Conservation (phyloP, 2,329 filamentous ascomycete species). For the Fulvia fulva region DNA sequence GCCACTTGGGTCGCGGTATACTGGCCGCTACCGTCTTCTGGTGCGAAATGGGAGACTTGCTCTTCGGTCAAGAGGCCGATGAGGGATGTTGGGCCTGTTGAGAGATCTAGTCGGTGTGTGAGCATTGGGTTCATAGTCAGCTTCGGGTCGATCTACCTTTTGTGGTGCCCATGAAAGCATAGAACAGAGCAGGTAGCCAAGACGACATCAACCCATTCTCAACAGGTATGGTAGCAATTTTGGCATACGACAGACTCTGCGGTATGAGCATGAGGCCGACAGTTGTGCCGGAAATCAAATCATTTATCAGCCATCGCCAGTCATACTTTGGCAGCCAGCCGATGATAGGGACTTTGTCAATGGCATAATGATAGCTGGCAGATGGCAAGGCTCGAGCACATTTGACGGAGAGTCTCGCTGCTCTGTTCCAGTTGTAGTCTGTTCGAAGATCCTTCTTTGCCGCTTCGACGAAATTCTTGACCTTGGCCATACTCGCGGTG, state of each 20-base stretch:
- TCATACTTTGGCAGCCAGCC: constrained; percentile 62
- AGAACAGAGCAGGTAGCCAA: constrained; percentile 56
- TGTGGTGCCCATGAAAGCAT: constrained; percentile 59
- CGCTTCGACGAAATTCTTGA: constrained; percentile 7
- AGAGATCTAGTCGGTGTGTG: constrained; percentile 47
- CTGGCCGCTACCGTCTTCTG: constrained; percentile 43
- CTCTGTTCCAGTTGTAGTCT: constrained; percentile 27
- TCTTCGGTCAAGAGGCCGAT: constrained; percentile 61
- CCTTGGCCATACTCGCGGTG: neutral
- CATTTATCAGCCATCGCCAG: constrained; percentile 58
- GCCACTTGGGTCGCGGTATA: constrained; percentile 56
- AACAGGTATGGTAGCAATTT: constrained; percentile 59
- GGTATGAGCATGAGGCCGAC: constrained; percentile 53
- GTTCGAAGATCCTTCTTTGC: constrained; percentile 19
- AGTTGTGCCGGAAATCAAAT: constrained; percentile 59
- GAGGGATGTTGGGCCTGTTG: constrained; percentile 61
- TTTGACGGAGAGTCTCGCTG: constrained; percentile 30
- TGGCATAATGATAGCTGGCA: constrained; percentile 52
- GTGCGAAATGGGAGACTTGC: constrained; percentile 47
- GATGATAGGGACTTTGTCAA: constrained; percentile 59
- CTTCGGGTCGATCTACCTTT: constrained; percentile 45
- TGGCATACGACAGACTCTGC: constrained; percentile 59
- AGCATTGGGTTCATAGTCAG: neutral
- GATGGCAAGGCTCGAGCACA: constrained; percentile 46
- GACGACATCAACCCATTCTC: constrained; percentile 58